These are phyloP conservation scores for Oehlia diaphana DNA, from an alignment of 192 early-diverging fungal genomes.

Conservation along the genomic window DNA sequence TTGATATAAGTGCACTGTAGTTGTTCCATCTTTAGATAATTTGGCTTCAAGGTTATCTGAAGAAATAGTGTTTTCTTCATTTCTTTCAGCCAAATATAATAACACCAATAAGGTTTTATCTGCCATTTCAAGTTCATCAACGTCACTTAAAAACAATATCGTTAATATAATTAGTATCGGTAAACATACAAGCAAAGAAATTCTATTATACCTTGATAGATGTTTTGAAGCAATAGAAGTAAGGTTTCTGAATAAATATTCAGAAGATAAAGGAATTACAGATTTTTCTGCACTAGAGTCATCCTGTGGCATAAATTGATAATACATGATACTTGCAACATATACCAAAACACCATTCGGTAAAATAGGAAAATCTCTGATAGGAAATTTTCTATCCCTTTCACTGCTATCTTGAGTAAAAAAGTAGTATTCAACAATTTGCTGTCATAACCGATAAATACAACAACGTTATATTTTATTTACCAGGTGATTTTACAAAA, in stretches of 20 bases:
- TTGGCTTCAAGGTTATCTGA: background rate
- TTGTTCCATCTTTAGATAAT: background rate
- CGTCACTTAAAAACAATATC: background rate
- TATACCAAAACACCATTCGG: background rate
- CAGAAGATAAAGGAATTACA: background rate
- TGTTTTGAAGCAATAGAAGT: background rate
- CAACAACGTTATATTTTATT: background rate
- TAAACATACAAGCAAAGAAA: background rate
- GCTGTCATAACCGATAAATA: background rate
- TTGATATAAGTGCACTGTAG: slow-evolving; percentile 6
- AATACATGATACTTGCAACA: slow-evolving; percentile 1
- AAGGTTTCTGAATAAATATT: background rate
- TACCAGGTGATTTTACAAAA: background rate
- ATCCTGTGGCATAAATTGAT: background rate
- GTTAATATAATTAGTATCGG: background rate
- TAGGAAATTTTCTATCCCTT: background rate
- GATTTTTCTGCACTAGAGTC: background rate
- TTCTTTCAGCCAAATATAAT: slow-evolving; percentile 14
- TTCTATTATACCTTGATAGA: slow-evolving; percentile 1
- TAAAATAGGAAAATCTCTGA: slow-evolving; percentile 1
- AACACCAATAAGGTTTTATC: slow-evolving; percentile 15
- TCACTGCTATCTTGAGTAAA: background rate
- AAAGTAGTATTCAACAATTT: background rate
- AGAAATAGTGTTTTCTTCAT: slow-evolving; percentile 18
- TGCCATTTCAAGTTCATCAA: background rate